These are phyloP conservation scores for Dissophora globulifera DNA, from an alignment of 192 early-diverging fungal genomes.

Conservation along the genomic window DNA sequence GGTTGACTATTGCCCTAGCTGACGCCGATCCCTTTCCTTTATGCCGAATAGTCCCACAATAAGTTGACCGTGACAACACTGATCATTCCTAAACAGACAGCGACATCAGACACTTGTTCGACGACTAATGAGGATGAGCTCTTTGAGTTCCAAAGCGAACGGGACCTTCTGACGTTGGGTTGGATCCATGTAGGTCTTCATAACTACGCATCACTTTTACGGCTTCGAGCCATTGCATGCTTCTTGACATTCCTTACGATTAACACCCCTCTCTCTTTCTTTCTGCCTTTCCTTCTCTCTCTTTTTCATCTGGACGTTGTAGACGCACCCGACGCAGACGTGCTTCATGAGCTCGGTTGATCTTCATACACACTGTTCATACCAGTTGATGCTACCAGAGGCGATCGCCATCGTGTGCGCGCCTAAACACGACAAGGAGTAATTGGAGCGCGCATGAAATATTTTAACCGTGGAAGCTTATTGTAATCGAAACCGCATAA, in stretches of 20 bases:
- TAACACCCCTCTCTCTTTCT: no score
- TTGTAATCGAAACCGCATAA: no score
- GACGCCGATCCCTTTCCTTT: not conserved
- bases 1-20: no score
- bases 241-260: no score
- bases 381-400: constrained; percentile 91
- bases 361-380: constrained; percentile 91
- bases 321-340: constrained; percentile 92
- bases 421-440: constrained; percentile 74
- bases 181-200: constrained; percentile 82
- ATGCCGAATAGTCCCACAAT: constrained; percentile 60
- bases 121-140: constrained; percentile 88
- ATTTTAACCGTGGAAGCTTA: no score
- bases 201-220: no score
- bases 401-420: constrained; percentile 93
- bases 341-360: constrained; percentile 95
- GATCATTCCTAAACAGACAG: constrained; percentile 90
- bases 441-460: constrained; percentile 11
- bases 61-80: constrained; percentile 75
- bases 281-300: no score
- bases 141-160: constrained; percentile 77
- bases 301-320: not conserved
- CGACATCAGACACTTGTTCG: constrained; percentile 87
- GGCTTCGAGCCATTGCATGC: no score
- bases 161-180: constrained; percentile 84